Evolutionary conservation across 2,329 filamentous ascomycete genomes (phyloP).

Genomic region (Nothophoma quercina): DNA sequence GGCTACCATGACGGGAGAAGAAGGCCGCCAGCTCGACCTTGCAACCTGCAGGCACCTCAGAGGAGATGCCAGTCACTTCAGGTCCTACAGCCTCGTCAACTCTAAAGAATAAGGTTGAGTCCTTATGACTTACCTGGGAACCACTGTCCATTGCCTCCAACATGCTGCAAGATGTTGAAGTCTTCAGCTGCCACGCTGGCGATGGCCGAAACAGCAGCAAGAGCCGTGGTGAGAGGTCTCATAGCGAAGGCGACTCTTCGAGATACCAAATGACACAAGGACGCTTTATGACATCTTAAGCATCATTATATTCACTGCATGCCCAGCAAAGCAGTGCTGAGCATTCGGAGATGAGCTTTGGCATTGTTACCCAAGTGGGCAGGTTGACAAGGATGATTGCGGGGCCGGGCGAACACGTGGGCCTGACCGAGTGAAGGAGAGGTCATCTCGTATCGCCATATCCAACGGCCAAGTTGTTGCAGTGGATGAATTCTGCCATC

Average conservation of each 20-base stretch:
- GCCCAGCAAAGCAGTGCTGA: slow-evolving; percentile 6
- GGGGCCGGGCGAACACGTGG: slow-evolving; percentile 26
- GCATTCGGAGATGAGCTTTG: slow-evolving; percentile 33
- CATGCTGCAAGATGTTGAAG: slow-evolving; percentile 45
- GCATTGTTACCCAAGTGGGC: slow-evolving; percentile 33
- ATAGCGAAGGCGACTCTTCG: slow-evolving; percentile 14
- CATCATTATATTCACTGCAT: slow-evolving; percentile 2
- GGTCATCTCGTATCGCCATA: slow-evolving; percentile 9
- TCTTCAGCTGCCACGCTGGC: slow-evolving; percentile 25
- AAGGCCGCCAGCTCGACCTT: slow-evolving; percentile 68
- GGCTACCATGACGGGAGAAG: slow-evolving; percentile 67
- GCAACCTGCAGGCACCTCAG: slow-evolving; percentile 64
- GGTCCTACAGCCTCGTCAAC: slow-evolving; percentile 53
- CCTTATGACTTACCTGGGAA: slow-evolving; percentile 32
- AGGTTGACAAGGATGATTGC: slow-evolving; percentile 20
- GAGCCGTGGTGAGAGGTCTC: slow-evolving; percentile 25
- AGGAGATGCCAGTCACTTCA: slow-evolving; percentile 63
- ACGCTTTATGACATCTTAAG: neutral
- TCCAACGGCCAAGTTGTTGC: neutral
- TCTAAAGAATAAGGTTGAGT: neutral
- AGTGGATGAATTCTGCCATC: slow-evolving; percentile 2
- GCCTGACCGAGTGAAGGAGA: slow-evolving; percentile 15
- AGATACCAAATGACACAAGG: neutral
- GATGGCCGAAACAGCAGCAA: slow-evolving; percentile 24
- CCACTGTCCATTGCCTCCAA: slow-evolving; percentile 53